Base-by-base conservation (phyloP, 306 rosid species). In the Quercus berberidifolia region DNA sequence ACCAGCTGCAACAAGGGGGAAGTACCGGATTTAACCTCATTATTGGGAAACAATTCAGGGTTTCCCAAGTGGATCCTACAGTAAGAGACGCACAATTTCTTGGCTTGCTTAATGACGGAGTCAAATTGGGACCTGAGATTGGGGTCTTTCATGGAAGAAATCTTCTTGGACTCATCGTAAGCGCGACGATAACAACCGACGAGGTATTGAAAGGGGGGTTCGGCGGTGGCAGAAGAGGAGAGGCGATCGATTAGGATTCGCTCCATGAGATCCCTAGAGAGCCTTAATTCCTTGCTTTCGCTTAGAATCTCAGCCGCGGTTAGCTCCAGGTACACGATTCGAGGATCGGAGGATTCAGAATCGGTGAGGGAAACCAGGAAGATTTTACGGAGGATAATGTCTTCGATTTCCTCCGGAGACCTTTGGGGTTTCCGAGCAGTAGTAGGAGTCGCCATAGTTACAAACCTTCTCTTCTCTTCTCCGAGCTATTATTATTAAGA, bases 231-330 rank as follows among this genome's bases (percentile, higher is more conserved):
- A 21, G 86, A 4, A n/a, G 92, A 91, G 18, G 91, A 88, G 21
- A 96, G 89, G 0, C 99, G 97, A 88, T 96, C 99, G 79, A 96
- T 86, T 4, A 96, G 74, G 65, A 93, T 60, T 57, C 94, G 43
- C 83, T 96, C 99, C 92, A 89, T 89, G 28, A 79, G 77, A 75
- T 96, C 99, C 38, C 91, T 84, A 3, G 92, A 87, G 54, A 96
- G 91, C 71, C 82, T 81, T 67, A 96, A 81, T 11, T 82, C 86
- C 49, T 91, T 90, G 4, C 91, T 86, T 46, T 96, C 99, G 84
- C 98, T 96, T 31, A 96, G 90, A 82, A 96, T 83, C 84, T 93
- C 98, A 7, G 99, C 99, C 2, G 98, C 99, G 23, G 98, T 87
- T 79, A 80, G 55, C 78, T 91, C 99, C 75, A 96, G 46, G 85